phyloP scores from a whole-genome alignment of 768 basidiomycete genomes.

The Mycena galopus region DNA sequence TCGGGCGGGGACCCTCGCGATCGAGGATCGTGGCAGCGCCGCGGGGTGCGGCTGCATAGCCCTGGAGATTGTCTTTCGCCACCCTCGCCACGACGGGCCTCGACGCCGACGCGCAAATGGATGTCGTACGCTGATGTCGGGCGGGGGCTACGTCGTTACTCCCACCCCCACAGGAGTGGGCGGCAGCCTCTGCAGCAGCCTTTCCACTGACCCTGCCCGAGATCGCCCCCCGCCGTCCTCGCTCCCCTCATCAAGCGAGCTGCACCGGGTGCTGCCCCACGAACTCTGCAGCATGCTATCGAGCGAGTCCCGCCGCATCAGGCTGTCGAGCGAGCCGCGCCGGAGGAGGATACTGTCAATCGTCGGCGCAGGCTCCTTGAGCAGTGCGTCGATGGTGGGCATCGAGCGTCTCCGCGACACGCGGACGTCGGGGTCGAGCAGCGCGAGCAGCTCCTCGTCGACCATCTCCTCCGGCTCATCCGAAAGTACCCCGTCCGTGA shows the following conservation, averaged over 20 bases:
- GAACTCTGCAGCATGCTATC: neutral
- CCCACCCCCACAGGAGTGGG: no score
- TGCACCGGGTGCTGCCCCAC: neutral
- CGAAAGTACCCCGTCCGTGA: neutral
- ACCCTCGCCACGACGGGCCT: no score
- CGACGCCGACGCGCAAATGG: no score
- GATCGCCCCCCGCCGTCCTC: no score
- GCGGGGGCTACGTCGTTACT: slow-evolving; percentile 5
- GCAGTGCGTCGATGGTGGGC: slow-evolving; percentile 8
- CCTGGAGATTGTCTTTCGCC: no score
- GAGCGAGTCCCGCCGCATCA: neutral
- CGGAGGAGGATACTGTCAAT: slow-evolving; percentile 1
- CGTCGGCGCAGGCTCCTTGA: neutral
- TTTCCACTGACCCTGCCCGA: neutral
- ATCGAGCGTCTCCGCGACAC: neutral
- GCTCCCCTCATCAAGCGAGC: no score
- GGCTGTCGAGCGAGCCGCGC: neutral
- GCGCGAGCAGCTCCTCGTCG: neutral
- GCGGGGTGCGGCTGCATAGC: no score
- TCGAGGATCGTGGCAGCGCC: no score
- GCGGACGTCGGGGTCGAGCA: neutral
- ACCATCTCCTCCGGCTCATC: slow-evolving; percentile 25
- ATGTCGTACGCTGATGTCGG: no score
- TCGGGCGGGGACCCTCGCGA: no score
- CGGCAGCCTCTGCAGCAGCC: neutral